Evolutionary conservation across 164 flowering plant species (phyloP).

Genomic region (Magnolia sinica): DNA sequence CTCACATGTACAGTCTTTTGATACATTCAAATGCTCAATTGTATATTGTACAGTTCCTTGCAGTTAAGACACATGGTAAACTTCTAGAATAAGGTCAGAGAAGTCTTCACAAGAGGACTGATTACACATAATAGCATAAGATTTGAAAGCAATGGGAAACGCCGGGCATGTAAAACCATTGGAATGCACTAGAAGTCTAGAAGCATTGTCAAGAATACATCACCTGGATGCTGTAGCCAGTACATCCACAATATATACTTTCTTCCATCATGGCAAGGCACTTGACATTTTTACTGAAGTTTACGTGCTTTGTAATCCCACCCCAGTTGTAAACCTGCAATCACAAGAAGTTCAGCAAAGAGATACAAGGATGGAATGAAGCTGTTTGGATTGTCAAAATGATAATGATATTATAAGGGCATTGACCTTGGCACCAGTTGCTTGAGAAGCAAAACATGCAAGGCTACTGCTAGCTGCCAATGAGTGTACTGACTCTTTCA

Average conservation of each 20-base stretch:
- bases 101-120: too few species aligned
- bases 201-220: not conserved
- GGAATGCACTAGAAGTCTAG: not conserved
- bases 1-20: too few species aligned
- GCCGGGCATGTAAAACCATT: too few species aligned
- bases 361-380: not conserved
- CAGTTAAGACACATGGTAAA: too few species aligned
- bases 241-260: conserved; percentile 62
- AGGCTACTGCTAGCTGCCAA: conserved; percentile 37
- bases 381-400: not conserved
- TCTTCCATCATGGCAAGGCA: conserved; percentile 44
- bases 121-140: not conserved
- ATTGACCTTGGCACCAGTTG: conserved; percentile 58
- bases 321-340: conserved; percentile 61
- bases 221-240: conserved; percentile 68
- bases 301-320: conserved; percentile 53
- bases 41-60: too few species aligned
- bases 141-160: not conserved
- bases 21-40: too few species aligned
- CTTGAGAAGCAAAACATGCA: conserved; percentile 64
- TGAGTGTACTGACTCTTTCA: conserved; percentile 50
- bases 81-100: too few species aligned
- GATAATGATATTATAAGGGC: not conserved
- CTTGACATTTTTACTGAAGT: conserved; percentile 58
- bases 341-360: conserved; percentile 5